phyloP scores from a whole-genome alignment of 208 protist genomes.

The Acanthamoeba sp. region DNA sequence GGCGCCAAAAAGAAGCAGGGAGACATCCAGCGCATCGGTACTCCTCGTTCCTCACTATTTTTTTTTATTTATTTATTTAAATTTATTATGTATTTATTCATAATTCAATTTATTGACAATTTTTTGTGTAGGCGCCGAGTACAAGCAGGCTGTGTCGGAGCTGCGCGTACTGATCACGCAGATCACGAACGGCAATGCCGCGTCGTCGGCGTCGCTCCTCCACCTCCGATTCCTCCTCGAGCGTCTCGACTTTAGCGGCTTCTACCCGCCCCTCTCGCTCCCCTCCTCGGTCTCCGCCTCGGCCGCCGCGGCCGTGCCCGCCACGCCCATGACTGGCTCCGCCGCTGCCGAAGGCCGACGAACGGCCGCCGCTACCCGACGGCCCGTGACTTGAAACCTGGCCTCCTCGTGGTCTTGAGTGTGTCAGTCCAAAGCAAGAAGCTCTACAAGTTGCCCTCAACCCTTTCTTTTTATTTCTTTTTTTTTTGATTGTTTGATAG shows the following conservation, averaged over 20 bases:
- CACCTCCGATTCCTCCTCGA: constrained; percentile 44
- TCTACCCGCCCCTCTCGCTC: constrained; percentile 21
- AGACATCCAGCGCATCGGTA: neutral
- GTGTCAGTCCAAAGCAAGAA: too few species aligned
- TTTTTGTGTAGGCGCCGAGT: neutral
- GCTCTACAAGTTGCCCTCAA: too few species aligned
- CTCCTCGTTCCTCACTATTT: neutral
- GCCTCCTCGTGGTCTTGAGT: too few species aligned
- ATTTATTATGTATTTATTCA: neutral
- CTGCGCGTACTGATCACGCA: constrained; percentile 35
- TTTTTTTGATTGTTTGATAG: too few species aligned
- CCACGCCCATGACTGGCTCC: neutral
- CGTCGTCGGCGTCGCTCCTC: neutral
- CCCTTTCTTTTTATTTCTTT: too few species aligned
- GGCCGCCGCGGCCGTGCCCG: neutral
- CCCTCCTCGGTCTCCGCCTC: neutral
- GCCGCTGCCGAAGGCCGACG: too few species aligned
- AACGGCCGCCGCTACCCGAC: too few species aligned
- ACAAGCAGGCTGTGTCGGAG: constrained; percentile 53
- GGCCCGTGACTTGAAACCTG: too few species aligned
- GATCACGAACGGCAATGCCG: constrained; percentile 44
- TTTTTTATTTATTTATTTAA: neutral
- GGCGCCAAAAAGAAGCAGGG: neutral
- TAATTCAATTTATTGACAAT: too few species aligned
- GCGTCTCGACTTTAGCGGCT: constrained; percentile 44